Percentiles rank a stretch among this genome's conserved stretches.
These are phyloP conservation scores for Aegilops tauschii DNA, from an alignment of 176 grass and related monocot genomes.

Conservation along the genomic window DNA sequence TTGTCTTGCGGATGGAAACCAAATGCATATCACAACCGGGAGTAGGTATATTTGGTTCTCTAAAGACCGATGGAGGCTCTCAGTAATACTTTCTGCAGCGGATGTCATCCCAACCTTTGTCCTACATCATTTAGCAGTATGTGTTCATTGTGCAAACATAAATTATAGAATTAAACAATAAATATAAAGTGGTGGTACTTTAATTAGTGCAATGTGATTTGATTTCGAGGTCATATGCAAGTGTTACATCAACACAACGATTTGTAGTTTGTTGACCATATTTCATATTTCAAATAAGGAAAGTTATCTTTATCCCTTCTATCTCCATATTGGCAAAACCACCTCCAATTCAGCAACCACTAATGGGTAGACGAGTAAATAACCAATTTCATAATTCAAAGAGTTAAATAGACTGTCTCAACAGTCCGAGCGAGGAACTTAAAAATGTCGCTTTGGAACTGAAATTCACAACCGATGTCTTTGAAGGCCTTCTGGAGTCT, in stretches of 20 bases:
- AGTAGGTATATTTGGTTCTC: neutral
- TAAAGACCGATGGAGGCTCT: slow-evolving; percentile 49
- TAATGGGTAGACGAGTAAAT: too few relatives aligned
- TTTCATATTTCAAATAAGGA: too few relatives aligned
- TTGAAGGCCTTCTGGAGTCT: too few relatives aligned
- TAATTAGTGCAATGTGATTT: neutral
- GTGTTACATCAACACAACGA: neutral
- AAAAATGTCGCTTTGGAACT: too few relatives aligned
- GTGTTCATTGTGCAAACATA: neutral
- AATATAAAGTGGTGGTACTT: neutral
- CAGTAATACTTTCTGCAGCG: slow-evolving; percentile 83
- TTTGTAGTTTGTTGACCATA: too few relatives aligned
- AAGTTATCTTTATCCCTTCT: too few relatives aligned
- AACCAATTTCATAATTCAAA: too few relatives aligned
- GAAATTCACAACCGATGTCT: too few relatives aligned
- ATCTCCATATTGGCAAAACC: too few relatives aligned
- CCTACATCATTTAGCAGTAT: slow-evolving; percentile 31
- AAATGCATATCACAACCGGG: neutral
- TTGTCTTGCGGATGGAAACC: neutral
- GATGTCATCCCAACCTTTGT: slow-evolving; percentile 86
- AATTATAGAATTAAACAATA: neutral
- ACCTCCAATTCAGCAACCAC: too few relatives aligned
- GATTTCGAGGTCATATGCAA: neutral
- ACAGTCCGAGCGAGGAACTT: too few relatives aligned
- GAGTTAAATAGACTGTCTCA: too few relatives aligned